Evolutionary conservation across 768 basidiomycete genomes (phyloP).

Genomic region (Russula virescens): DNA sequence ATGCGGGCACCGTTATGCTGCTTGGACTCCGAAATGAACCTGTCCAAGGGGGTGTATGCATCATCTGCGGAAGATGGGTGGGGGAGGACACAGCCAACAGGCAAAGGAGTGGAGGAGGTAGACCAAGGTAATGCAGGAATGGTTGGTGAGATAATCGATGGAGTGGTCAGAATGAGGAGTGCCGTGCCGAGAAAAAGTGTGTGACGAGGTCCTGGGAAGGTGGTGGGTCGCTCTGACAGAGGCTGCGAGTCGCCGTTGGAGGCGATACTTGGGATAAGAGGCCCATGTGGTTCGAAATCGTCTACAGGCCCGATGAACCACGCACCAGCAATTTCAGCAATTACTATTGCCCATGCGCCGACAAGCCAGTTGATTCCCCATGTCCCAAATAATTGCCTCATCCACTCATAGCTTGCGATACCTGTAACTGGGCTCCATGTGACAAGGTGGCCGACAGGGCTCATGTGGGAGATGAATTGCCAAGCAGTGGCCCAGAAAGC

Average conservation of each 20-base stretch:
- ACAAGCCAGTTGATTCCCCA: slow-evolving; percentile 64
- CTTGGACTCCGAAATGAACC: slow-evolving; percentile 56
- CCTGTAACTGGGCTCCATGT: slow-evolving; percentile 63
- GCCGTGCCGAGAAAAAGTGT: slow-evolving; percentile 36
- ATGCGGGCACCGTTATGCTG: slow-evolving; percentile 46
- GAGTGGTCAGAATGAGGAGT: slow-evolving; percentile 46
- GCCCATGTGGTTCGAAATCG: slow-evolving; percentile 41
- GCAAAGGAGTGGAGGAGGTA: slow-evolving; percentile 45
- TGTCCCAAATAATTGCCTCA: slow-evolving; percentile 52
- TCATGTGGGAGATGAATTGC: slow-evolving; percentile 47
- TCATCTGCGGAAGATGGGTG: slow-evolving; percentile 38
- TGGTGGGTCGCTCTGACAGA: slow-evolving; percentile 10
- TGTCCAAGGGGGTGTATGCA: slow-evolving; percentile 41
- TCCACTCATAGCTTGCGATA: slow-evolving; percentile 56
- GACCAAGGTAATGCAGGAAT: slow-evolving; percentile 39
- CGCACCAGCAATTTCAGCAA: slow-evolving; percentile 45
- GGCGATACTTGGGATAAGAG: slow-evolving; percentile 4
- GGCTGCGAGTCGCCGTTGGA: slow-evolving; percentile 21
- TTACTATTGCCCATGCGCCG: slow-evolving; percentile 69
- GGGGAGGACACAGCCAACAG: slow-evolving; percentile 66
- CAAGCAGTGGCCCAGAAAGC: slow-evolving; percentile 62
- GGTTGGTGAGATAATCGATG: slow-evolving; percentile 44
- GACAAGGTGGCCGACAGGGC: slow-evolving; percentile 64
- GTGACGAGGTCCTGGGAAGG: slow-evolving; percentile 22
- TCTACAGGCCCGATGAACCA: slow-evolving; percentile 50